Percentiles rank a stretch among this genome's conserved stretches.
Conservation (phyloP, 345 rosid species). For the Cardamine resedifolia region DNA sequence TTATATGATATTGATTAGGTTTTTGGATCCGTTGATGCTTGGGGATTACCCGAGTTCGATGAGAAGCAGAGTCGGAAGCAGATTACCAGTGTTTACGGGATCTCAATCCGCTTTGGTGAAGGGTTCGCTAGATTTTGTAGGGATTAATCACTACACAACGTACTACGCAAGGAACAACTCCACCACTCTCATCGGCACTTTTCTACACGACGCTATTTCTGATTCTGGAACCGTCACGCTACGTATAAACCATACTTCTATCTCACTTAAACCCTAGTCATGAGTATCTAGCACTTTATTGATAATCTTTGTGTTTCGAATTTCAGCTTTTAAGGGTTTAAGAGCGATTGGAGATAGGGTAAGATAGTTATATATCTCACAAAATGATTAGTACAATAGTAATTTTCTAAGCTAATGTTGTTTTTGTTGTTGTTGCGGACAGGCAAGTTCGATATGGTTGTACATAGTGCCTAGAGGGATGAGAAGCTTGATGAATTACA, state of each 20-base stretch:
- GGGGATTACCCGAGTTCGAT: slow-evolving; percentile 91
- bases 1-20: slow-evolving; percentile 45
- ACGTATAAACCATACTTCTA: slow-evolving; percentile 43
- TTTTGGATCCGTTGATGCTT: slow-evolving; percentile 79
- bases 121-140: slow-evolving; percentile 89
- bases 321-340: slow-evolving; percentile 58
- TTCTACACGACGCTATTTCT: slow-evolving; percentile 65
- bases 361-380: slow-evolving; percentile 18
- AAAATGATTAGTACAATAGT: neutral
- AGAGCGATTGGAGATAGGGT: slow-evolving; percentile 77
- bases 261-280: neutral
- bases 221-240: slow-evolving; percentile 79
- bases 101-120: slow-evolving; percentile 60
- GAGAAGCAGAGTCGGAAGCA: slow-evolving; percentile 67
- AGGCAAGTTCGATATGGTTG: slow-evolving; percentile 64
- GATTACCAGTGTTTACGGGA: slow-evolving; percentile 67
- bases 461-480: slow-evolving; percentile 62
- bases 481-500: slow-evolving; percentile 60
- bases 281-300: neutral
- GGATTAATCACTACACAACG: slow-evolving; percentile 94
- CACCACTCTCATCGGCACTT: slow-evolving; percentile 35
- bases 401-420: neutral
- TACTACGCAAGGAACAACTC: slow-evolving; percentile 55
- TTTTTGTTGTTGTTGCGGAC: slow-evolving; percentile 12
- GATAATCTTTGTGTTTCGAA: neutral